Percentiles rank a stretch among this genome's conserved stretches.
phyloP scores from a whole-genome alignment of 2,329 filamentous ascomycete species.

The Geosmithia putterillii region DNA sequence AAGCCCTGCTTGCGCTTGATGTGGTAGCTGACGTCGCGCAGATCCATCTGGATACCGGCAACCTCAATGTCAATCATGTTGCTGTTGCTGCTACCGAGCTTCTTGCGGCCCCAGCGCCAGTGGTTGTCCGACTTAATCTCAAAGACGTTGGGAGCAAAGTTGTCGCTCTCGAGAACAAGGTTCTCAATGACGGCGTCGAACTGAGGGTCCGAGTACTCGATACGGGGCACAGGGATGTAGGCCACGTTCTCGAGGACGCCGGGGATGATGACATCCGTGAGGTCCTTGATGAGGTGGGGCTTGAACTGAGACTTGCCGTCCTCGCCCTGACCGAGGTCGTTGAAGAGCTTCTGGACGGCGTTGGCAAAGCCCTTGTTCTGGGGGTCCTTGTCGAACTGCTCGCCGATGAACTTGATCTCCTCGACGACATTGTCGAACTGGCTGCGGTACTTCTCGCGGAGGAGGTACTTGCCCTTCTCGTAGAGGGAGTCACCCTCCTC shows the following conservation, averaged over 20 bases:
- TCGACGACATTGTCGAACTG: conserved; percentile 82
- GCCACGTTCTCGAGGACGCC: conserved; percentile 70
- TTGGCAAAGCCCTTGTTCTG: conserved; percentile 73
- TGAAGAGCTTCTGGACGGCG: conserved; percentile 74
- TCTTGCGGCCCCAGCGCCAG: conserved; percentile 89
- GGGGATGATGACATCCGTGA: conserved; percentile 79
- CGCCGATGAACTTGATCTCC: conserved; percentile 78
- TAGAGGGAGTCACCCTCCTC: conserved; percentile 76
- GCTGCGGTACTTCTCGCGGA: conserved; percentile 75
- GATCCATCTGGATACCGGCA: conserved; percentile 83
- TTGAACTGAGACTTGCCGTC: conserved; percentile 84
- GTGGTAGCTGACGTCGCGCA: conserved; percentile 86
- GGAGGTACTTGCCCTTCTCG: conserved; percentile 73
- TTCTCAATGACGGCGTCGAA: conserved; percentile 90
- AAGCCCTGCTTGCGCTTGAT: conserved; percentile 92
- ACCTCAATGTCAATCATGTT: conserved; percentile 76
- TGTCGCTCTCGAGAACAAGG: conserved; percentile 88
- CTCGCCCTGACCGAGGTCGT: conserved; percentile 73
- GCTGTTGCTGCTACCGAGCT: conserved; percentile 65
- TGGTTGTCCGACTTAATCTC: conserved; percentile 90
- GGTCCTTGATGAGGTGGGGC: conserved; percentile 79
- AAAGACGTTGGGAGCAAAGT: conserved; percentile 84
- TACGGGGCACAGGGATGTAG: conserved; percentile 86
- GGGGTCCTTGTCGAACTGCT: conserved; percentile 80
- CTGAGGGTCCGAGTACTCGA: conserved; percentile 78